Evolutionary conservation across 257 asterid genomes (phyloP).

Genomic region (Solanum sitiens): DNA sequence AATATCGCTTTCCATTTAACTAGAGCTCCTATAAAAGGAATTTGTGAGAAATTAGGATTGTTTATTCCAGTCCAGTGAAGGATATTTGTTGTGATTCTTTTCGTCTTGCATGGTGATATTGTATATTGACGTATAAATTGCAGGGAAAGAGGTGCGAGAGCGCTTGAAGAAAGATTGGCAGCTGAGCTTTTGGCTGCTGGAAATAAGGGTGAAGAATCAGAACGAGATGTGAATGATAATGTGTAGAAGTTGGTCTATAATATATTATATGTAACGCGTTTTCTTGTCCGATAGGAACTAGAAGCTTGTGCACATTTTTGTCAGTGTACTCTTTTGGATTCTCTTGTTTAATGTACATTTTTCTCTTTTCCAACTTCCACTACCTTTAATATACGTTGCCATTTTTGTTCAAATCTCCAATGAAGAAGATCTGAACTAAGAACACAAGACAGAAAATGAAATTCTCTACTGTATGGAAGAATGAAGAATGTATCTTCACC

Average conservation of each 20-base stretch:
- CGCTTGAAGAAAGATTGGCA: constrained; percentile 85
- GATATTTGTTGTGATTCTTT: not conserved
- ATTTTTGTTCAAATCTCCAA: not conserved
- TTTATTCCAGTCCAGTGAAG: not conserved
- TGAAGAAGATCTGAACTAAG: not conserved
- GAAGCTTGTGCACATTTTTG: not conserved
- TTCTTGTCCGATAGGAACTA: not conserved
- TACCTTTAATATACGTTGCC: not conserved
- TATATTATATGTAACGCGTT: not conserved
- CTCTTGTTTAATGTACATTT: not conserved
- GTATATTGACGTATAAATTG: not conserved
- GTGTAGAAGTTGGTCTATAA: constrained; percentile 26
- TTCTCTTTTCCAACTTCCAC: not conserved
- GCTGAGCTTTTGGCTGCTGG: constrained; percentile 59
- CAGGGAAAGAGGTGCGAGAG: constrained; percentile 97
- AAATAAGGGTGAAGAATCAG: constrained; percentile 37
- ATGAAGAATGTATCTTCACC: not conserved
- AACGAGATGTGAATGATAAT: constrained; percentile 47
- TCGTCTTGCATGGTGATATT: not conserved
- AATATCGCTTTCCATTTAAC: not conserved
- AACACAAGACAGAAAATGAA: not conserved
- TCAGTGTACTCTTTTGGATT: not conserved
- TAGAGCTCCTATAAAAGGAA: not conserved
- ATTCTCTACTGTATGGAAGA: not conserved
- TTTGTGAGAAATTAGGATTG: not conserved